Evolutionary conservation across 1,139 yeast species (phyloP), one percentile per base, ranked within the genome.

Genomic region (Scheffersomyces insectosa): DNA sequence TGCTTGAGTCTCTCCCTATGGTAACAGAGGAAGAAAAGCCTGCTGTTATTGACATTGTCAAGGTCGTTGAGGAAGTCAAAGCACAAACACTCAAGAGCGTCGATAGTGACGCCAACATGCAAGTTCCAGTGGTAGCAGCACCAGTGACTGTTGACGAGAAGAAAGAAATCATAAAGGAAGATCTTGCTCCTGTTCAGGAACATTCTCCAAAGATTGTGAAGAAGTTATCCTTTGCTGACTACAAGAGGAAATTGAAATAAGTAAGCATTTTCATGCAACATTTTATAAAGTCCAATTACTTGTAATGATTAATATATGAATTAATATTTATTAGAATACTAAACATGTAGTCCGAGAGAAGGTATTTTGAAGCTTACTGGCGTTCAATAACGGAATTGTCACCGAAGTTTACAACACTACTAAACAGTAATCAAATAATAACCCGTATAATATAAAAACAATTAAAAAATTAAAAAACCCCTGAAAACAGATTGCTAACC

Each of bases 161-260:
- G 13, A 38, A 33, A 11, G 37, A 32, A 27, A 46, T 48, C 5
- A 49, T 48, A 8, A 51, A 49, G n/a, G 55, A 47, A n/a, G 49
- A 54, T 39, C 50, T 60, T 11, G 44, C 34, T 31, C 34, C 51
- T 20, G 48, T 48, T 9, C 33, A 33, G 9, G 14, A 25, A 12
- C 50, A 59, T 5, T 60, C 61, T 34, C 65, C 52, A 33, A 63
- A 56, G 51, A 62, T 70, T 8, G 79, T 76, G 50, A 88, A 88
- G 69, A 86, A 87, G 62, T 68, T 88, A 47, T 85, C 91, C 30
- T 83, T 88, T 65, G 95, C 95, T 1, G 96, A 88, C 59, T 88
- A 88, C 62, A 83, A 83, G 61, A 84, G 81, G 68, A 85, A 83
- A 63, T 82, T 77, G 74, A 80, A 78, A 54, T 69, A 49, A 52